A percentile compares a stretch with the other conserved stretches of the same genome.
Evolutionary conservation across 169 alveolate genomes (phyloP).

Genomic region (Cytauxzoon felis): DNA sequence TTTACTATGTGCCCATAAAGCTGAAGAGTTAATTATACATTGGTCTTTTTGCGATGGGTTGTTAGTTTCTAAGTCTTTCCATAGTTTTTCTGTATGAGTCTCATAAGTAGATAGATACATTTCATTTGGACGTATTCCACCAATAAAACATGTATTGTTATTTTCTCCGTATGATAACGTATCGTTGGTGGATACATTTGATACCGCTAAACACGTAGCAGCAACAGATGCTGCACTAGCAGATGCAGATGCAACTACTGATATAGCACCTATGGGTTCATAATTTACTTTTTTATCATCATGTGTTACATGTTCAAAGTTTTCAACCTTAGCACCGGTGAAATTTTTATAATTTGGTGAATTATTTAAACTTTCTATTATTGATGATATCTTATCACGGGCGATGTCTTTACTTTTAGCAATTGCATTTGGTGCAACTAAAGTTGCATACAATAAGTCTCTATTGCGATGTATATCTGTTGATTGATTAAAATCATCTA

Average conservation of each 20-base stretch:
- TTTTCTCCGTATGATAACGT: neutral
- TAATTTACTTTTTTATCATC: neutral
- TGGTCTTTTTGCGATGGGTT: conserved; percentile 8
- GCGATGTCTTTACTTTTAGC: neutral
- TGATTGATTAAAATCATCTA: conserved; percentile 3
- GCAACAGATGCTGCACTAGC: conserved; percentile 66
- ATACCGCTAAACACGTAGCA: conserved; percentile 42
- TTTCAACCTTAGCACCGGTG: neutral
- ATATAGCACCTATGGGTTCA: conserved; percentile 8
- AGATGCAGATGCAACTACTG: conserved; percentile 40
- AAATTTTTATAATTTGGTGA: neutral
- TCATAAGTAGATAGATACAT: conserved; percentile 15
- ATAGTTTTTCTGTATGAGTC: conserved; percentile 29
- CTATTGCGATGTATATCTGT: conserved; percentile 33
- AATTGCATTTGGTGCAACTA: conserved; percentile 18
- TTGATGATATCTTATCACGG: neutral
- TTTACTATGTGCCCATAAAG: conserved; percentile 70
- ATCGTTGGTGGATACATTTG: neutral
- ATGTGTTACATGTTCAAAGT: neutral
- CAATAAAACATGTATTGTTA: conserved; percentile 27
- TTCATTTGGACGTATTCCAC: conserved; percentile 50
- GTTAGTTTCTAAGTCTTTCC: conserved; percentile 10
- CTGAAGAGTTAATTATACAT: conserved; percentile 66
- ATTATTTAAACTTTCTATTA: neutral
- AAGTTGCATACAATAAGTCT: conserved; percentile 30